A percentile compares a stretch with the other conserved stretches of the same genome.
Conservation (phyloP, 164 flowering plant genomes). For the Aristolochia contorta region DNA sequence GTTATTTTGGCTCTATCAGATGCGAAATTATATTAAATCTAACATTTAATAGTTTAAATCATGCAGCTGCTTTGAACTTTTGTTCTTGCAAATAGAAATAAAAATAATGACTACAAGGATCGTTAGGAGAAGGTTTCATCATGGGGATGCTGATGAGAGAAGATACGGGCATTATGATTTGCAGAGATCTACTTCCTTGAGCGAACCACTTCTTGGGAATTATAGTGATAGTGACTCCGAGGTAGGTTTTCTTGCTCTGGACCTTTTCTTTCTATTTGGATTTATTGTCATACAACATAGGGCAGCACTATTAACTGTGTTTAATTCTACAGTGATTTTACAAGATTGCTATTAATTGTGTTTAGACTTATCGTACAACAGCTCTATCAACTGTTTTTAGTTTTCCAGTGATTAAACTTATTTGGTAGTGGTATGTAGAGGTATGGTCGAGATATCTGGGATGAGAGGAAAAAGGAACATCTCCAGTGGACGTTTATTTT, state of each 20-base stretch:
- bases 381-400: background rate
- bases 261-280: too few relatives aligned
- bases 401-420: background rate
- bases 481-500: constrained; percentile 70
- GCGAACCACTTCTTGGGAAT: constrained; percentile 65
- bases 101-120: constrained; percentile 37
- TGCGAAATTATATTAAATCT: too few relatives aligned
- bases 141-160: constrained; percentile 67
- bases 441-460: constrained; percentile 34
- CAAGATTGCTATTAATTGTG: background rate
- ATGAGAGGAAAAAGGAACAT: constrained; percentile 41
- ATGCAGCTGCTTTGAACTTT: too few relatives aligned
- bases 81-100: too few relatives aligned
- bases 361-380: too few relatives aligned
- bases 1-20: too few relatives aligned
- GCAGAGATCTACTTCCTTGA: constrained; percentile 31
- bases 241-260: constrained; percentile 14
- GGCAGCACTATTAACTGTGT: background rate
- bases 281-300: too few relatives aligned
- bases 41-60: too few relatives aligned
- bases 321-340: background rate
- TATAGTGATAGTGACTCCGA: constrained; percentile 22
- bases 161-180: constrained; percentile 35
- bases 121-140: constrained; percentile 67
- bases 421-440: constrained; percentile 1